Conservation (phyloP, 1,284 basidiomycete species). For the Sanguinoderma infundibulare region DNA sequence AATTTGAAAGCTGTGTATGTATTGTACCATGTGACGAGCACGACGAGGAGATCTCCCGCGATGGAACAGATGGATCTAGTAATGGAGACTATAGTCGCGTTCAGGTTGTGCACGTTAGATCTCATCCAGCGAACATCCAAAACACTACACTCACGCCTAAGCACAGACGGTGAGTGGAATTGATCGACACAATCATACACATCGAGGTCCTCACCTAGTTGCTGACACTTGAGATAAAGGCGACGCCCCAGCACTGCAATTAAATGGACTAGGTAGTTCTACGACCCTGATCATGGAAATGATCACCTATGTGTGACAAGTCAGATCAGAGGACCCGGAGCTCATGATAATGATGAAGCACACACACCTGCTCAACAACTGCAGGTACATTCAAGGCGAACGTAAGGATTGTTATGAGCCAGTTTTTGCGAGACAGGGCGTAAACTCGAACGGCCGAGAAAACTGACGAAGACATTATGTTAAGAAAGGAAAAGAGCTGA, state of each 20-base stretch:
- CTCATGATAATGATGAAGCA: background rate
- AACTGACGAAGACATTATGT: background rate
- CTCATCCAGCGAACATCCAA: too few species aligned
- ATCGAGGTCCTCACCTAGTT: background rate
- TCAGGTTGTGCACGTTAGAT: too few species aligned
- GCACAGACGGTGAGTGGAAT: background rate
- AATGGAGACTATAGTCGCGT: background rate
- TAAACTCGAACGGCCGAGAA: background rate
- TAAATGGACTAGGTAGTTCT: background rate
- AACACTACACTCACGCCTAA: background rate
- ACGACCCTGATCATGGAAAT: background rate
- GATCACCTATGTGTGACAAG: background rate
- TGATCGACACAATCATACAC: background rate
- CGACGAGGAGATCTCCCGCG: background rate
- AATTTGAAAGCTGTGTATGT: background rate
- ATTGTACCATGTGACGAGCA: background rate
- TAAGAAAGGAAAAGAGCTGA: background rate
- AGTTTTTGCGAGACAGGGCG: background rate
- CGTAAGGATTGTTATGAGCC: background rate
- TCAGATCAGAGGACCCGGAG: too few species aligned
- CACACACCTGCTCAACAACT: background rate
- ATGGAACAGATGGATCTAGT: background rate
- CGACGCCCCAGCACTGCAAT: background rate
- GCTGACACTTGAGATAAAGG: background rate
- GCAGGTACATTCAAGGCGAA: background rate